Percentiles rank a stretch among this genome's conserved stretches.
Evolutionary conservation across 148 eudicot genomes (phyloP).

Genomic region (Simmondsia chinensis): DNA sequence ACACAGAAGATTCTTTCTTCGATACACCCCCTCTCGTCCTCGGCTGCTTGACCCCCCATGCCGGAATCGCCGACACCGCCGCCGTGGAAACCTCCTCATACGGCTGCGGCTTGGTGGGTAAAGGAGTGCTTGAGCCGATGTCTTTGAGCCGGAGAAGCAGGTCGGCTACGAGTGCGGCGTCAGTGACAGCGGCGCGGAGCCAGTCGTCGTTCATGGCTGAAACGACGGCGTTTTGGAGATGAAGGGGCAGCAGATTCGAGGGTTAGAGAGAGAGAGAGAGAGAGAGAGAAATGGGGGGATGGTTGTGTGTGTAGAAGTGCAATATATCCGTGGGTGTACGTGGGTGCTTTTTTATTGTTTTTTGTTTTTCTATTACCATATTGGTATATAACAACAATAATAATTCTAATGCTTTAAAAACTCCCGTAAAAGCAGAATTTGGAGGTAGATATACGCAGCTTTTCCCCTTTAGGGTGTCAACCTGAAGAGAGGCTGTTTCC

Average conservation of each 20-base stretch:
- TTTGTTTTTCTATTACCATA: background rate
- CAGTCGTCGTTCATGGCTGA: conserved; percentile 17
- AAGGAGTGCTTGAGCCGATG: background rate
- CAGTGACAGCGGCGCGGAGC: conserved; percentile 23
- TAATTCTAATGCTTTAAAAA: no score
- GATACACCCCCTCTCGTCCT: background rate
- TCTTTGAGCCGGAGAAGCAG: conserved; percentile 21
- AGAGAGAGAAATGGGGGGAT: background rate
- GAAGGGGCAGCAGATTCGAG: no score
- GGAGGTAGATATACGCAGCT: no score
- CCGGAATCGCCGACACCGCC: no score
- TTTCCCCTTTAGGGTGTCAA: no score
- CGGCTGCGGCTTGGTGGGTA: background rate
- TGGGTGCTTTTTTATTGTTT: background rate
- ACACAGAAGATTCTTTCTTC: background rate
- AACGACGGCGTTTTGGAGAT: background rate
- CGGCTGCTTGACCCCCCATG: conserved; percentile 5
- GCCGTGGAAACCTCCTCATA: no score
- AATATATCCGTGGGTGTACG: background rate
- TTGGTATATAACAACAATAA: no score
- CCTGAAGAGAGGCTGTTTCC: no score
- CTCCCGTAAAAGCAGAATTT: no score
- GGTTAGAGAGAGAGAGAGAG: background rate
- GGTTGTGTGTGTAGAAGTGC: background rate
- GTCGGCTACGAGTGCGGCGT: conserved; percentile 29